Evolutionary conservation across 2,329 filamentous ascomycete species (phyloP), one percentile per base, ranked within the genome.

Genomic region (Xylariales sp.): DNA sequence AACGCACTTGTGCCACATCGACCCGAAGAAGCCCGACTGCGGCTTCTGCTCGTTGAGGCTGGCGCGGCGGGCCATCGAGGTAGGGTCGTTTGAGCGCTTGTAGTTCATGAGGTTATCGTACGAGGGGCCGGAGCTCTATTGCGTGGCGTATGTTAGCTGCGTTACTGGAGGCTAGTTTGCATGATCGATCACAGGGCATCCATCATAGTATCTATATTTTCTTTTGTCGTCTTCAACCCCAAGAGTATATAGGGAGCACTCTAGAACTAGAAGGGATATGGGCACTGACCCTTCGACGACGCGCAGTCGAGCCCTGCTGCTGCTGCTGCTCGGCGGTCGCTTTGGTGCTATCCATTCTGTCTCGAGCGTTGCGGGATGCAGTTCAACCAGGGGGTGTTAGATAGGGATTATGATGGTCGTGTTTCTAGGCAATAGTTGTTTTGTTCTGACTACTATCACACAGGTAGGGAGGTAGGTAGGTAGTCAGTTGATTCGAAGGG

Each of bases 1-100:
- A 18, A 74, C 84, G 61, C 77, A 89, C 86, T 83, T 87, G 72
- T 87, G 82, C 84, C 87, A 89, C 80, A 88, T 82, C 69, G 83
- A 80, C 62, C 84, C 84, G 59, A 89, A 79, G 69, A 88, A 78
- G 48, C 86, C 86, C 1, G 81, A 75, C 57, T 81, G 77, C 14
- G 80, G 81, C 66, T 82, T 81, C 75, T 89, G 86, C 65, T 89
- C 87, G 36, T 81, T 81, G 72, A 89, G 79, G 73, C 85, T 87
- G 74, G 85, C 82, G 5, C 87, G 85, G 14, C 86, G 83, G n/a
- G 83, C 82, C 1, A 80, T 52, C 1, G 77, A 76, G 45, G 65
- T 72, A 30, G 83, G 82, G 65, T 83, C 80, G 54, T 78, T 79
- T 23, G 78, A 75, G 58, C 85, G 83, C 78, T 87, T 88, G 64